Percentiles rank a stretch among this genome's conserved stretches.
phyloP scores from a whole-genome alignment of 2,329 filamentous ascomycete species.

The Aschersonia sp. region DNA sequence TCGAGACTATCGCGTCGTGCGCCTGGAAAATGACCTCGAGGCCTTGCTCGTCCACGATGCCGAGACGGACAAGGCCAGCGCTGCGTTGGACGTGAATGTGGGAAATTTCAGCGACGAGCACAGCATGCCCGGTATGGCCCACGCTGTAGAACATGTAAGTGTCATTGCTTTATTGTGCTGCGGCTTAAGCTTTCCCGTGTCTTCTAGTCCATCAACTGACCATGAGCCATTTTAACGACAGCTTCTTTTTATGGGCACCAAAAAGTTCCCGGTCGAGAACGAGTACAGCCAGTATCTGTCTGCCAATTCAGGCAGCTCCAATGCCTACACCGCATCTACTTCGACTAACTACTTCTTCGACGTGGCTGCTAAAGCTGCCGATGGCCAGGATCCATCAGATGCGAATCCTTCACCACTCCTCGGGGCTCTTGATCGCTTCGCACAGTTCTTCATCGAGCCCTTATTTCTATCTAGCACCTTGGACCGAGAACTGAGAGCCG shows the following conservation, averaged over 20 bases:
- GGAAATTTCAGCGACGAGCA: conserved; percentile 88
- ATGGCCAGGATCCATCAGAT: conserved; percentile 39
- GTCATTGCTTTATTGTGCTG: not conserved
- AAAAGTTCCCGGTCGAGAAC: conserved; percentile 94
- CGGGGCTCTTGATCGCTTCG: conserved; percentile 79
- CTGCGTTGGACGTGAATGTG: conserved; percentile 88
- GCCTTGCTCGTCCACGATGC: conserved; percentile 85
- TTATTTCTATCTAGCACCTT: conserved; percentile 75
- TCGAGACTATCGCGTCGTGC: conserved; percentile 75
- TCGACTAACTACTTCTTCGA: conserved; percentile 99
- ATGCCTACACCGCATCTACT: conserved; percentile 85
- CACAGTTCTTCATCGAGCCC: conserved; percentile 84
- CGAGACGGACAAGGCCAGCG: conserved; percentile 92
- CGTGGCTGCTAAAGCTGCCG: conserved; percentile 64
- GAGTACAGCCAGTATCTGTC: conserved; percentile 90
- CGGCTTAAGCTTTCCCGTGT: no score
- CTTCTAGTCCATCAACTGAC: not conserved
- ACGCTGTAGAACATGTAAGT: conserved; percentile 78
- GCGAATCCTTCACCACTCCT: conserved; percentile 48
- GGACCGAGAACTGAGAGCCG: conserved; percentile 74
- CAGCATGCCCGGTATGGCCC: conserved; percentile 88
- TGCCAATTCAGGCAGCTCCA: conserved; percentile 79
- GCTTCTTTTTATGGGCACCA: conserved; percentile 94
- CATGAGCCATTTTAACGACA: conserved; percentile 12
- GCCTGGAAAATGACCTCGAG: conserved; percentile 75